Evolutionary conservation across 106 monocot species (phyloP).

Genomic region (Dendrobium huoshanense): DNA sequence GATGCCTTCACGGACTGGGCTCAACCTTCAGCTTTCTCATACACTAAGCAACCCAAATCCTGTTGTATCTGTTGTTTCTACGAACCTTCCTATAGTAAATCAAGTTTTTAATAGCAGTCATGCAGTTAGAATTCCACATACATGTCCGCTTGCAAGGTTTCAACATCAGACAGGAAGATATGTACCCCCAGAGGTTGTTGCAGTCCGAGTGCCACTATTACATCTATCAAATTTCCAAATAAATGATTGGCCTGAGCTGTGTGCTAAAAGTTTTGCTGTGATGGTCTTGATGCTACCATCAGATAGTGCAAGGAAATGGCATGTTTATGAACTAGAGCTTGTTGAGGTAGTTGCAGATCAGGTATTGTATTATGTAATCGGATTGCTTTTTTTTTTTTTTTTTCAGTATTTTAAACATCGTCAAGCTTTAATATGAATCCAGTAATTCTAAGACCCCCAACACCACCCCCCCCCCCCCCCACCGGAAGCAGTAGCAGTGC

Average conservation of each 20-base stretch:
- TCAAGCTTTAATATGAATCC: background rate
- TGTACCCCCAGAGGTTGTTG: conserved; percentile 73
- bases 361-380: conserved; percentile 28
- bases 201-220: conserved; percentile 67
- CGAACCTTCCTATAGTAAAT: conserved; percentile 68
- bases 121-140: conserved; percentile 60
- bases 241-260: conserved; percentile 84
- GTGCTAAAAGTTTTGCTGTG: conserved; percentile 72
- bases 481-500: too few relatives aligned
- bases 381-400: conserved; percentile 14
- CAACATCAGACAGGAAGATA: conserved; percentile 41
- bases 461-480: too few relatives aligned
- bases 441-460: background rate
- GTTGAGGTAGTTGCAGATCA: conserved; percentile 96
- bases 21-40: conserved; percentile 81
- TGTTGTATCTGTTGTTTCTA: conserved; percentile 46
- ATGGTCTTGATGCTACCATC: conserved; percentile 94
- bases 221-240: conserved; percentile 89
- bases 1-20: conserved; percentile 77
- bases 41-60: conserved; percentile 47
- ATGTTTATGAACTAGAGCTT: conserved; percentile 78
- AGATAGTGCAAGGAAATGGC: conserved; percentile 92
- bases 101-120: conserved; percentile 71
- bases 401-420: background rate
- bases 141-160: conserved; percentile 66